Evolutionary conservation across 1,139 yeast species (phyloP), one percentile per base, ranked within the genome.

Genomic region (Protomyces inundatus): DNA sequence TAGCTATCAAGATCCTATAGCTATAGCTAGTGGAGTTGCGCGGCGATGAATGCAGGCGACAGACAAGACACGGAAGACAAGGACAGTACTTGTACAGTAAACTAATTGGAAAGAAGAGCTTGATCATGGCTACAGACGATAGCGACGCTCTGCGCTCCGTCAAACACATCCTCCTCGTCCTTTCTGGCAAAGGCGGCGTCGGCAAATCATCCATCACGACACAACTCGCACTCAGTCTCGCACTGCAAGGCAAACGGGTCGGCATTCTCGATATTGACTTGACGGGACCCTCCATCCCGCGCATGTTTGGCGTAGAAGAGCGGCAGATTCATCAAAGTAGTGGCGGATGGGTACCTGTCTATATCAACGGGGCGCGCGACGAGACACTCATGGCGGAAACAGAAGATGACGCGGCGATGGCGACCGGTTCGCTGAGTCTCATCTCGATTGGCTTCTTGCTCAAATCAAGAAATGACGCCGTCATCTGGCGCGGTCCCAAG

Each of bases 401-500:
- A 2, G 10, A 14, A 5, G 59, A 34, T 12, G 55, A 2, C 69
- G 73, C 5, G 70, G 70, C 6, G 60, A 66, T 16, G 30, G 37
- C 70, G 68, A 35, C 48, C 4, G 61, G 68, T 68, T 67, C 30
- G 64, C 74, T 69, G 66, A 77, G 84, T 53, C 80, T 91, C 55
- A 90, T 93, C 88, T 89, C 97, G 4, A 77, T 95, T n/a, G 99
- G 98, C 2, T 93, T 95, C 71, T 74, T 95, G 54, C 75, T 93
- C 7, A 86, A 87, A 16, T 85, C 88, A 72, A 77, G 98, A 66
- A 96, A 95, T 34, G 88, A 87, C 70, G 85, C 96, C 30, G 95
- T 95, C 39, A 97, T 93, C 6, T 95, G 99, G 99, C 80, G 98
- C 71, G 99, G 99, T 0, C 98, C 99, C 1, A 90, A 91, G 75